Conservation (phyloP, 2,329 filamentous ascomycete genomes). For the Arthrobotrys entomopaga region DNA sequence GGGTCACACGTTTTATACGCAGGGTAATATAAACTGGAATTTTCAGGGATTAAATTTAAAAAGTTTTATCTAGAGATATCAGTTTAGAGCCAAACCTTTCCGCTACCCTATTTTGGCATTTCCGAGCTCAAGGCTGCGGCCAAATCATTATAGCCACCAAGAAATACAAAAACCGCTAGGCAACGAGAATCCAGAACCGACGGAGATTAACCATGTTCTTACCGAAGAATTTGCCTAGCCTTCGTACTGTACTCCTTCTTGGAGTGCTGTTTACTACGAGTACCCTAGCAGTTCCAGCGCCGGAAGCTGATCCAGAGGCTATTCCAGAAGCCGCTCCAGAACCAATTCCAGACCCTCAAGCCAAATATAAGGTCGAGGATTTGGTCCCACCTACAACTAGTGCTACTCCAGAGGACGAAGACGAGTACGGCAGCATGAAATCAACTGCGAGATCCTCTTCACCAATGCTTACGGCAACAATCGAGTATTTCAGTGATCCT, state of each 20-base stretch:
- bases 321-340: background rate
- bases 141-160: too few species aligned
- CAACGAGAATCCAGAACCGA: background rate
- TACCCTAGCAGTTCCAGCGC: constrained; percentile 10
- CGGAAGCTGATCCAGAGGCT: constrained; percentile 12
- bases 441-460: constrained; percentile 1
- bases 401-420: constrained; percentile 2
- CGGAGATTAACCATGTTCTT: background rate
- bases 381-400: constrained; percentile 15
- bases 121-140: too few species aligned
- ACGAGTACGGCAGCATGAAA: constrained; percentile 22
- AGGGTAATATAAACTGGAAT: constrained; percentile 25
- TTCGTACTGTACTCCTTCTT: constrained; percentile 1
- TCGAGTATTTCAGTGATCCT: constrained; percentile 30
- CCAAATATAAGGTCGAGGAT: constrained; percentile 23
- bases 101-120: too few species aligned
- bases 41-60: background rate
- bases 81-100: too few species aligned
- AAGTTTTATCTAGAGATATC: constrained; percentile 1
- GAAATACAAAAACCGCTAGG: background rate
- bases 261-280: background rate
- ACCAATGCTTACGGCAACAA: constrained; percentile 7
- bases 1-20: constrained; percentile 6
- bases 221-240: background rate
- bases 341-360: constrained; percentile 4